These are phyloP conservation scores for Colletotrichum sp. DNA, from an alignment of 2,329 filamentous ascomycete species.

Conservation along the genomic window DNA sequence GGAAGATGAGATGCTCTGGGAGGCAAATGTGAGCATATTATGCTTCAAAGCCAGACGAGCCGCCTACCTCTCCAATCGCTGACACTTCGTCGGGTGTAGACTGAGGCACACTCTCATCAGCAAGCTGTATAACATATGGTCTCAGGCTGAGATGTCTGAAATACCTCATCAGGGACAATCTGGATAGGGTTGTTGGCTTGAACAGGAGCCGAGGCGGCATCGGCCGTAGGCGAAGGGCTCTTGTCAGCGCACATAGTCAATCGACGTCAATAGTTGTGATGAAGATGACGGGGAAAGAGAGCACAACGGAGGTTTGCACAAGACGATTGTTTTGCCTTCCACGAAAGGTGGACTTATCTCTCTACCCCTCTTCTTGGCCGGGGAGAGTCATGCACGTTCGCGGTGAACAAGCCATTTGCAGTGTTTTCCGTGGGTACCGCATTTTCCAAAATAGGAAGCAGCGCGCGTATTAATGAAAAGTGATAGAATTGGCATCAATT, in stretches of 20 bases:
- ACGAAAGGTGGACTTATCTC: neutral
- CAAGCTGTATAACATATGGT: no score
- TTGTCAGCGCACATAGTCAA: neutral
- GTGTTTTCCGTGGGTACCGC: neutral
- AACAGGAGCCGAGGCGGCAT: neutral
- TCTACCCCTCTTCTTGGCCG: neutral
- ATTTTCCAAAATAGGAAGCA: neutral
- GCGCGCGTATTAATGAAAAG: neutral
- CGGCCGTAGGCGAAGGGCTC: neutral
- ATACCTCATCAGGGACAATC: neutral
- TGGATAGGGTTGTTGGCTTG: neutral
- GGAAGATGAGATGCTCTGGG: neutral
- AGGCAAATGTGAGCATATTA: neutral
- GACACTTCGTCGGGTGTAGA: neutral
- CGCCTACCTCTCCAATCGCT: neutral
- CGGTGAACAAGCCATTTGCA: neutral
- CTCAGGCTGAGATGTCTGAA: neutral
- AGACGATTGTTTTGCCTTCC: neutral
- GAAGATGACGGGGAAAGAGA: neutral
- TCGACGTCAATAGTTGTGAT: neutral
- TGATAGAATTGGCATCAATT: neutral
- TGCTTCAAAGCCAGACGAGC: neutral
- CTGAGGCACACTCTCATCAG: neutral
- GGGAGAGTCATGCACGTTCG: neutral
- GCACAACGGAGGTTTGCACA: neutral